Conservation (phyloP, 192 early-diverging fungal species). For the Thoreauomyces humboldtii region DNA sequence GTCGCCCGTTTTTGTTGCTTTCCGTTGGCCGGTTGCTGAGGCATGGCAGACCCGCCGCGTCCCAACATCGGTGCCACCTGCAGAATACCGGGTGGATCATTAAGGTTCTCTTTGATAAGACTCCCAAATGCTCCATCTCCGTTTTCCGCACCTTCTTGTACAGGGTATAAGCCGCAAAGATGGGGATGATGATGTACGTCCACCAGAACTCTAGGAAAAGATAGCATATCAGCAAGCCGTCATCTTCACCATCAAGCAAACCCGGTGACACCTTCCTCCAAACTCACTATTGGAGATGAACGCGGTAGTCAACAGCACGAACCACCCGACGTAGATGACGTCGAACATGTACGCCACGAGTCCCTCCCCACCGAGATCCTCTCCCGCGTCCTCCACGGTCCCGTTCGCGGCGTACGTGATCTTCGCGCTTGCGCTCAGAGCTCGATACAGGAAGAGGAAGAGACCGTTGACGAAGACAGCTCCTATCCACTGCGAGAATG, state of each 20-base stretch:
- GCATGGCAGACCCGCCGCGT: background rate
- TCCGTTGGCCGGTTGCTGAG: background rate
- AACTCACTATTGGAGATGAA: conserved; percentile 55
- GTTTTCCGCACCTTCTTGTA: conserved; percentile 8
- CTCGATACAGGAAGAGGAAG: conserved; percentile 46
- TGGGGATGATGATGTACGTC: conserved; percentile 42
- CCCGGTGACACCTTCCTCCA: conserved; percentile 32
- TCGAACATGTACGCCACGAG: conserved; percentile 76
- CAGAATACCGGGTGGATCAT: background rate
- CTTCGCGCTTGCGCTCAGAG: conserved; percentile 44
- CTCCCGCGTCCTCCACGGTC: conserved; percentile 44
- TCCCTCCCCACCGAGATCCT: conserved; percentile 48
- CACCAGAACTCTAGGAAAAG: conserved; percentile 25
- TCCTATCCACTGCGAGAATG: conserved; percentile 36
- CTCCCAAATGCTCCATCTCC: background rate
- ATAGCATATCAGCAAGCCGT: background rate
- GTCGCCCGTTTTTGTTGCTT: background rate
- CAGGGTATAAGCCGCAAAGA: conserved; percentile 56
- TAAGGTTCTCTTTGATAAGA: too few species aligned
- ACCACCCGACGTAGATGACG: conserved; percentile 81
- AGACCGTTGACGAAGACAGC: conserved; percentile 46
- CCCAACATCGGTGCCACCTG: conserved; percentile 22
- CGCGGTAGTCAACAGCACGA: conserved; percentile 65
- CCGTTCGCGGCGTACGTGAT: conserved; percentile 45
- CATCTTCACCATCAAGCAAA: background rate